Conservation (phyloP, 1,284 basidiomycete species). For the Rhodotorula mucilaginosa region DNA sequence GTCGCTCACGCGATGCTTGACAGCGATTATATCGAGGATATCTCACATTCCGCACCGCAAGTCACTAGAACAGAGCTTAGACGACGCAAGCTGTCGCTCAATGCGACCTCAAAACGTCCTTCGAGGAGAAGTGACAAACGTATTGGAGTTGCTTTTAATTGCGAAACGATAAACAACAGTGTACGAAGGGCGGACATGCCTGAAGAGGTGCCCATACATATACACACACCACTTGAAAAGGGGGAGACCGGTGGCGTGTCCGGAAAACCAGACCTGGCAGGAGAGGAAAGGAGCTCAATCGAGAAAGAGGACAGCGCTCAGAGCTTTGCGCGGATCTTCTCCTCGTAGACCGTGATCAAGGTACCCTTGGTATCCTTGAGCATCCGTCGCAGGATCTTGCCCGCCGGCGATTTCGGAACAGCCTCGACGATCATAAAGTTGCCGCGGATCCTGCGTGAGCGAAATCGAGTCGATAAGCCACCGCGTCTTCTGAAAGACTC, state of each 20-base stretch:
- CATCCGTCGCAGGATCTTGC: constrained; percentile 37
- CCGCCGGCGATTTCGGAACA: constrained; percentile 35
- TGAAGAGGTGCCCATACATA: not conserved
- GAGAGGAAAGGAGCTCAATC: not conserved
- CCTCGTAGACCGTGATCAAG: constrained; percentile 35
- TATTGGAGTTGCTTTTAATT: not conserved
- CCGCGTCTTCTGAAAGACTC: not conserved
- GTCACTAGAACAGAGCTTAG: not conserved
- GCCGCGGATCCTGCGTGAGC: constrained; percentile 30
- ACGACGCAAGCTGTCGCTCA: no score
- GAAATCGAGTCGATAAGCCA: not conserved
- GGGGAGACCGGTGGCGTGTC: not conserved
- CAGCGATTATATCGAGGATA: not conserved
- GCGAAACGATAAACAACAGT: not conserved
- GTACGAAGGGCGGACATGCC: not conserved
- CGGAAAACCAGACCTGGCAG: not conserved
- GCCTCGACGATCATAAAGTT: constrained; percentile 33
- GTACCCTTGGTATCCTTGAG: constrained; percentile 39
- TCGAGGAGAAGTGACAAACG: no score
- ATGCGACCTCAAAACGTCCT: no score
- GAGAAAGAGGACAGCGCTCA: not conserved
- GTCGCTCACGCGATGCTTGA: not conserved
- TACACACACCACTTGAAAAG: not conserved
- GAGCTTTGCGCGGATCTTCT: constrained; percentile 35
- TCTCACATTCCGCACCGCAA: not conserved